A percentile compares a stretch with the other conserved stretches of the same genome.
phyloP scores from a whole-genome alignment of 2,329 filamentous ascomycete species.

The Scedosporium minutisporum region DNA sequence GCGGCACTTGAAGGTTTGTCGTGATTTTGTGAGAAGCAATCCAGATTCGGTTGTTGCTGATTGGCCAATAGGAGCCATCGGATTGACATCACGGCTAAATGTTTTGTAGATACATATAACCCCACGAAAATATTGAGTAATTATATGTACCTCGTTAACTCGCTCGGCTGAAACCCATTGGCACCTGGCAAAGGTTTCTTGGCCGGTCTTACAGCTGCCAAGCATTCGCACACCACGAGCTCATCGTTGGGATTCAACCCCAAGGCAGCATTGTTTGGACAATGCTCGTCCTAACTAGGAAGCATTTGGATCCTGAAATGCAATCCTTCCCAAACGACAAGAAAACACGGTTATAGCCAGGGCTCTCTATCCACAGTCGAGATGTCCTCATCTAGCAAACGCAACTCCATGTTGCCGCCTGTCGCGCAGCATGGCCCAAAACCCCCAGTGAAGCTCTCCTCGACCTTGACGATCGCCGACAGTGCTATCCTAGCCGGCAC shows the following conservation, averaged over 20 bases:
- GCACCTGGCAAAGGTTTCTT: no score
- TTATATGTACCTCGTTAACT: neutral
- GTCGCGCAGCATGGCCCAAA: slow-evolving; percentile 44
- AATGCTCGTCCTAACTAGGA: neutral
- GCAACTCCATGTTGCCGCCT: slow-evolving; percentile 46
- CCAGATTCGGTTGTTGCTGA: slow-evolving; percentile 18
- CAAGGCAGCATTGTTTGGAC: no score
- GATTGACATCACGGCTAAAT: slow-evolving; percentile 5
- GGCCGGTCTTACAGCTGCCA: no score
- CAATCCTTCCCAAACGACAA: neutral
- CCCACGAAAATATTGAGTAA: neutral
- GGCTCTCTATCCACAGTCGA: neutral
- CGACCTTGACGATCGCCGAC: slow-evolving; percentile 51
- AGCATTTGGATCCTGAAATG: neutral
- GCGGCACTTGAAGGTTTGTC: slow-evolving; percentile 26
- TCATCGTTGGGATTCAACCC: no score
- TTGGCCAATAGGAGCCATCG: slow-evolving; percentile 27
- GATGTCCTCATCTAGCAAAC: slow-evolving; percentile 39
- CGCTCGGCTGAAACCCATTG: no score
- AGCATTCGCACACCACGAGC: no score
- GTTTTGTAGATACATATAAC: neutral
- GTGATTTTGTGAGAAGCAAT: slow-evolving; percentile 7
- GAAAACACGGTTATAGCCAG: neutral
- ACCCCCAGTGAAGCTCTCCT: slow-evolving; percentile 52
- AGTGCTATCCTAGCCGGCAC: slow-evolving; percentile 57